These are phyloP conservation scores for Pelargonium exstipulatum DNA, from an alignment of 441 rosid genomes.

Conservation along the genomic window DNA sequence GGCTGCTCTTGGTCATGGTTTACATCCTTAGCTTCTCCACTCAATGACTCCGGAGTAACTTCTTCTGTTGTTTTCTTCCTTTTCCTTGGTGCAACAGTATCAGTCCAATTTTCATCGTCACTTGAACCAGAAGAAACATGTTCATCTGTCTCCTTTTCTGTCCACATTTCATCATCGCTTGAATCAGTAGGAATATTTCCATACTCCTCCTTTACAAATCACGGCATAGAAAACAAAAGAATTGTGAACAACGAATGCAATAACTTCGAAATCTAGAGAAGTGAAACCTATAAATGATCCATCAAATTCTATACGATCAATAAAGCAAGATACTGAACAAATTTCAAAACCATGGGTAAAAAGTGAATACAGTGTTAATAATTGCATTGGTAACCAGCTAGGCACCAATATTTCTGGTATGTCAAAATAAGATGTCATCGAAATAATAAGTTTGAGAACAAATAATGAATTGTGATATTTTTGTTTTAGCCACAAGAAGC, in stretches of 20 bases:
- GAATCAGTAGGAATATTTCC: conserved; percentile 54
- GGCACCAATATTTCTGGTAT: neutral
- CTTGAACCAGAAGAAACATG: conserved; percentile 50
- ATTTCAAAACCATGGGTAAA: no score
- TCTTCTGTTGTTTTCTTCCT: conserved; percentile 28
- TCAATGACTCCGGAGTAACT: conserved; percentile 25
- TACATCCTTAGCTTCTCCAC: conserved; percentile 31
- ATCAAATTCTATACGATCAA: no score
- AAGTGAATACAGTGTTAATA: no score
- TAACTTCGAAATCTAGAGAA: no score
- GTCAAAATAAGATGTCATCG: neutral
- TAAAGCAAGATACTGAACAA: no score
- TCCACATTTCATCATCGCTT: conserved; percentile 74
- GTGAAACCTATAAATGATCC: no score
- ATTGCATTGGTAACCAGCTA: neutral
- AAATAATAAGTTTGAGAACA: neutral
- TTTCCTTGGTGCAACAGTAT: conserved; percentile 30
- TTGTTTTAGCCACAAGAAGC: neutral
- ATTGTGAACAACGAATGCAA: conserved; percentile 13
- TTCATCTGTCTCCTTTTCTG: conserved; percentile 71
- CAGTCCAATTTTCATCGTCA: conserved; percentile 66
- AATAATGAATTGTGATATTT: neutral
- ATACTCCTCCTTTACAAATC: conserved; percentile 65
- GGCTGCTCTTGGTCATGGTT: conserved; percentile 25
- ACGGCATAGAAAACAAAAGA: conserved; percentile 14